A percentile compares a stretch with the other conserved stretches of the same genome.
Evolutionary conservation across 805 yeast species (phyloP).

Genomic region (Metschnikowia baotianmanensis): DNA sequence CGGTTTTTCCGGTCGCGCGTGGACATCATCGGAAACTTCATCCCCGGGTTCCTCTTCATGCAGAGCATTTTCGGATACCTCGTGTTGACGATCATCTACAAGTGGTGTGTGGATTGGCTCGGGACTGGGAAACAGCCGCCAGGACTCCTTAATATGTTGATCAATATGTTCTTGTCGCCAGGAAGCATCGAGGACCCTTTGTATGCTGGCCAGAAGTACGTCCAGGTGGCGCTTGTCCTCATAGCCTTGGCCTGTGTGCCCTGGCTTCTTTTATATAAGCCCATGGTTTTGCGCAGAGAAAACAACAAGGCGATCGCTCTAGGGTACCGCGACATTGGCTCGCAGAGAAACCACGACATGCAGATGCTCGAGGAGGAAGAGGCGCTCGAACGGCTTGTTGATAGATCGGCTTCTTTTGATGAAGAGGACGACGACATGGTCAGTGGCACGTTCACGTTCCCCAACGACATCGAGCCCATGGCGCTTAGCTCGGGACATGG

Average conservation of each 20-base stretch:
- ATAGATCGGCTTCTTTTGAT: background rate
- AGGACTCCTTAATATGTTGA: conserved; percentile 69
- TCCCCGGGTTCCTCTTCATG: conserved; percentile 74
- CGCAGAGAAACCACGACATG: conserved; percentile 27
- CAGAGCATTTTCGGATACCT: conserved; percentile 74
- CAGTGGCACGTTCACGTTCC: conserved; percentile 25
- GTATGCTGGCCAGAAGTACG: conserved; percentile 60
- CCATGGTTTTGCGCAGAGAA: conserved; percentile 45
- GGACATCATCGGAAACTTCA: conserved; percentile 69
- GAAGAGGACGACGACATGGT: conserved; percentile 18
- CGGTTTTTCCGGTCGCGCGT: conserved; percentile 54
- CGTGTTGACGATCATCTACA: conserved; percentile 63
- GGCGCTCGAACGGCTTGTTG: conserved; percentile 15
- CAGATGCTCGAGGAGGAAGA: conserved; percentile 44
- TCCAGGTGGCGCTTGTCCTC: conserved; percentile 56
- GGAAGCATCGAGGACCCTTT: conserved; percentile 65
- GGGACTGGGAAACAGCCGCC: conserved; percentile 64
- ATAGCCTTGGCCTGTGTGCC: conserved; percentile 70
- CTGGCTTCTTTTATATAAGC: conserved; percentile 65
- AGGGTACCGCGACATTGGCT: conserved; percentile 39
- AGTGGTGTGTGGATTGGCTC: conserved; percentile 74
- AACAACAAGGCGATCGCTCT: conserved; percentile 29
- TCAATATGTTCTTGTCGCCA: conserved; percentile 72
- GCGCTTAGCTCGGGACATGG: conserved; percentile 26
- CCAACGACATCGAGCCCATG: conserved; percentile 38